Evolutionary conservation across 2,329 filamentous ascomycete genomes (phyloP).

Genomic region (Trichoderma citrinoviride): DNA sequence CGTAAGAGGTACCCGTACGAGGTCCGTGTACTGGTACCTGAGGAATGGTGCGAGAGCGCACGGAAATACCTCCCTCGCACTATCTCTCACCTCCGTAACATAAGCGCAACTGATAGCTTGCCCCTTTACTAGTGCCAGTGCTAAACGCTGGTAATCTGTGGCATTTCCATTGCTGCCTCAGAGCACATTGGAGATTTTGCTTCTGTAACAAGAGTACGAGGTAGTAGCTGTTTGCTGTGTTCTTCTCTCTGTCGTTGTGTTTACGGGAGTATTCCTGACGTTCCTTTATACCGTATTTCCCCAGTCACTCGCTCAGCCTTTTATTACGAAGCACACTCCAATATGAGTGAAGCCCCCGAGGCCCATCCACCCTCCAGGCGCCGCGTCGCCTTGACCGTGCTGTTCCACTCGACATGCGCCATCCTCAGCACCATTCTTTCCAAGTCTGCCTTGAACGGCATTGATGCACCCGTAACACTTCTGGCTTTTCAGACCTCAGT

Average conservation of each 20-base stretch:
- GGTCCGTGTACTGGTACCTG: neutral
- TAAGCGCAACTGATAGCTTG: neutral
- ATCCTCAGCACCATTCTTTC: conserved; percentile 17
- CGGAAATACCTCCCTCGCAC: neutral
- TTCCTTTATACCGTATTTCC: neutral
- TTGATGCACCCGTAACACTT: conserved; percentile 10
- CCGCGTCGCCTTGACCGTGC: conserved; percentile 10
- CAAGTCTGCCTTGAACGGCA: conserved; percentile 10
- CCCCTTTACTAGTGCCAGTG: conserved; percentile 9
- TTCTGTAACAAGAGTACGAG: neutral
- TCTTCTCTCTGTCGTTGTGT: neutral
- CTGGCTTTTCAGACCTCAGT: conserved; percentile 9
- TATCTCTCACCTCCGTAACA: neutral
- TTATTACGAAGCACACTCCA: neutral
- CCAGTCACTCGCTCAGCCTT: conserved; percentile 6
- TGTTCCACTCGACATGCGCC: conserved; percentile 16
- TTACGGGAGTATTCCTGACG: conserved; percentile 2
- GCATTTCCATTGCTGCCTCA: neutral
- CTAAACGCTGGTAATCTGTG: neutral
- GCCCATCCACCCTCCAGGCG: conserved; percentile 4
- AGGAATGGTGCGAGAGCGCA: neutral
- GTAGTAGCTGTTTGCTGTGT: neutral
- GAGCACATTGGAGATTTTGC: neutral
- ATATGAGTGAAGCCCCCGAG: conserved; percentile 11
- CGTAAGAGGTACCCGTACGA: neutral